A percentile compares a stretch with the other conserved stretches of the same genome.
Evolutionary conservation across 352 stramenopile species (phyloP).

Genomic region (Pythium brassicae): DNA sequence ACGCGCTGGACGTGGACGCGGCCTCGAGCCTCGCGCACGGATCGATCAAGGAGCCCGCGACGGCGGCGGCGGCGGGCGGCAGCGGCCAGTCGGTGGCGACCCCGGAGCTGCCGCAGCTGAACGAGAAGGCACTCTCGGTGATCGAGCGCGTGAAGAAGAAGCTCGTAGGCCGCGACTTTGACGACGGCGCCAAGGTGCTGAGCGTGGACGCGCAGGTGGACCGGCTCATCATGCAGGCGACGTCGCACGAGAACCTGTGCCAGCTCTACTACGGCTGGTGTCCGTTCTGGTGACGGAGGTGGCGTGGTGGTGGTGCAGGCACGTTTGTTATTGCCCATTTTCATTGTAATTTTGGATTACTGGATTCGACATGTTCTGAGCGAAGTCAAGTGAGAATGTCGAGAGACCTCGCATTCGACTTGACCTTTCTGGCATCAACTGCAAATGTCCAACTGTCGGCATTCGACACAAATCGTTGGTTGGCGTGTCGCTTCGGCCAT

Average conservation of each 20-base stretch:
- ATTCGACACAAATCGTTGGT: not conserved
- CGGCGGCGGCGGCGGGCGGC: slow-evolving; percentile 45
- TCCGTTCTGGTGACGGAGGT: slow-evolving; percentile 78
- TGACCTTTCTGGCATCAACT: no score
- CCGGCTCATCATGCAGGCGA: slow-evolving; percentile 97
- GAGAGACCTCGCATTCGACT: no score
- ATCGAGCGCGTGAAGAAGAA: slow-evolving; percentile 99
- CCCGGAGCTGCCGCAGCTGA: slow-evolving; percentile 73
- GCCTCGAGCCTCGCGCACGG: slow-evolving; percentile 46
- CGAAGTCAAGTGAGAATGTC: no score
- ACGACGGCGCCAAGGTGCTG: slow-evolving; percentile 75
- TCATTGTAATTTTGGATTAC: no score
- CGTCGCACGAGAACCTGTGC: slow-evolving; percentile 98
- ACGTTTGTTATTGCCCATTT: no score
- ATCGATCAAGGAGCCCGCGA: slow-evolving; percentile 54
- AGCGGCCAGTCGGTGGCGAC: slow-evolving; percentile 53
- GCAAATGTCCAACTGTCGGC: no score
- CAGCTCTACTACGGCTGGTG: slow-evolving; percentile 99
- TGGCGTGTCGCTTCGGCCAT: not conserved
- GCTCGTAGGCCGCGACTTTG: slow-evolving; percentile 97
- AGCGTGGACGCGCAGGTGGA: slow-evolving; percentile 94
- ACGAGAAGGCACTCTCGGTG: slow-evolving; percentile 93
- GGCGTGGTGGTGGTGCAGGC: no score
- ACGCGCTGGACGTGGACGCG: slow-evolving; percentile 50
- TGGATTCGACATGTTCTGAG: no score